phyloP scores from a whole-genome alignment of 441 rosid genomes.

The Jatropha podagrica region DNA sequence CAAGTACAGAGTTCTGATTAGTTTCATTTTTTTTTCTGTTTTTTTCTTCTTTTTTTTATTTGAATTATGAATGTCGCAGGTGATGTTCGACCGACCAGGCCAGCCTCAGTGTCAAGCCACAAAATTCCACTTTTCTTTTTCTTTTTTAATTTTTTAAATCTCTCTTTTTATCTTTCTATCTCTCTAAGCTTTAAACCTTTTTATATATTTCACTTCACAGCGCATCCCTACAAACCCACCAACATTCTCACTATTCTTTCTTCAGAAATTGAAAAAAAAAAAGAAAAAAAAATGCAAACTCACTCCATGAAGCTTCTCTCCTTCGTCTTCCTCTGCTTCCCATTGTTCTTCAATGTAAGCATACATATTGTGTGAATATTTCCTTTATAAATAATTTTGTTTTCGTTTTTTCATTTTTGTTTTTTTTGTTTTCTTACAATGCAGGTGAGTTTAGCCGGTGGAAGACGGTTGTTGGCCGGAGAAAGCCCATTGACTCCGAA shows the following conservation, averaged over 20 bases:
- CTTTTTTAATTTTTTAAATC: neutral
- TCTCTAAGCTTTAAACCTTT: neutral
- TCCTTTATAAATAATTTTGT: neutral
- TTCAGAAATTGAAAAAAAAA: neutral
- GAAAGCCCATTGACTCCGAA: slow-evolving; percentile 74
- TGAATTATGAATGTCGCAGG: neutral
- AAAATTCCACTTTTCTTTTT: neutral
- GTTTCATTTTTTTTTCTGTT: neutral
- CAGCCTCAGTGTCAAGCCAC: neutral
- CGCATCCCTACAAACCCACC: slow-evolving; percentile 28
- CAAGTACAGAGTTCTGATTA: too few species aligned
- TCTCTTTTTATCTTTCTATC: neutral
- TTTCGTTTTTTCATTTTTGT: neutral
- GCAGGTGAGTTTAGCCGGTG: slow-evolving; percentile 49
- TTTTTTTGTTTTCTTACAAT: slow-evolving; percentile 30
- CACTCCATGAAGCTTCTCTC: slow-evolving; percentile 22
- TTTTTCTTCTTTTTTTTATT: neutral
- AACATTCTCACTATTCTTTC: slow-evolving; percentile 24
- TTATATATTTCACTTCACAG: slow-evolving; percentile 12
- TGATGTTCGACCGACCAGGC: neutral
- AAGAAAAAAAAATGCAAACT: slow-evolving; percentile 23
- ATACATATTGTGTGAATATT: neutral
- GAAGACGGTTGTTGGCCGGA: slow-evolving; percentile 21
- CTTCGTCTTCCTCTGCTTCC: slow-evolving; percentile 6
- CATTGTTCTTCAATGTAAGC: slow-evolving; percentile 41